phyloP scores from a whole-genome alignment of 1,284 basidiomycete genomes.

The Cutaneotrichosporon mucoides region DNA sequence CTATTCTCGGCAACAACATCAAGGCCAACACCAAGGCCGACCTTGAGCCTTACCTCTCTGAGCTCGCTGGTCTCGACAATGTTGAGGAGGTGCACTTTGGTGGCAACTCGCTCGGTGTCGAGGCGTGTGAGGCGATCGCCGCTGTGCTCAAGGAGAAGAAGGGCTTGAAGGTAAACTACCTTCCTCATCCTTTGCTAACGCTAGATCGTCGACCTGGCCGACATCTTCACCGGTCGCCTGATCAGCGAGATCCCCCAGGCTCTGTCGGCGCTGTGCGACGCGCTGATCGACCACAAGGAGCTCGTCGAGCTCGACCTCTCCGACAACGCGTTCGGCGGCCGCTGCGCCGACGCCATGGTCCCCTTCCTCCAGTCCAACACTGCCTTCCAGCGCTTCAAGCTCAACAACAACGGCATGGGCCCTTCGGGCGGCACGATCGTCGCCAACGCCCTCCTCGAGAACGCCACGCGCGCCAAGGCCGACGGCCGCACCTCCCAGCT shows the following conservation, averaged over 20 bases:
- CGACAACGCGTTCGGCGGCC: slow-evolving; percentile 95
- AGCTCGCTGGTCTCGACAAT: slow-evolving; percentile 58
- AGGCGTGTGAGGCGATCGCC: slow-evolving; percentile 80
- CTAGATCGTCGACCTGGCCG: slow-evolving; percentile 90
- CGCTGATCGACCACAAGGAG: slow-evolving; percentile 71
- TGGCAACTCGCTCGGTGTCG: slow-evolving; percentile 93
- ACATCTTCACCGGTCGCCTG: slow-evolving; percentile 95
- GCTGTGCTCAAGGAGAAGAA: slow-evolving; percentile 70
- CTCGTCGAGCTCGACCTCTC: slow-evolving; percentile 86
- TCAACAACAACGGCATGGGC: slow-evolving; percentile 97
- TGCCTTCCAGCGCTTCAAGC: slow-evolving; percentile 73
- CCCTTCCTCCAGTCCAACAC: slow-evolving; percentile 78
- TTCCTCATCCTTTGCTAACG: neutral
- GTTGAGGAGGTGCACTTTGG: slow-evolving; percentile 89
- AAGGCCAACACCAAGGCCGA: slow-evolving; percentile 79
- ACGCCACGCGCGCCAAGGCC: slow-evolving; percentile 65
- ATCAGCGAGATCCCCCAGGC: slow-evolving; percentile 93
- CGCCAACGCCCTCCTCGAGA: slow-evolving; percentile 75
- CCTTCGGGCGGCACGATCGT: slow-evolving; percentile 81
- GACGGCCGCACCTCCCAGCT: slow-evolving; percentile 67
- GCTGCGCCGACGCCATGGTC: slow-evolving; percentile 94
- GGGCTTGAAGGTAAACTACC: slow-evolving; percentile 61
- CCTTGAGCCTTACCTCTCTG: slow-evolving; percentile 70
- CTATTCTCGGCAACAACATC: slow-evolving; percentile 68
- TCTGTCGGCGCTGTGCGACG: slow-evolving; percentile 80